Evolutionary conservation across 2,329 filamentous ascomycete genomes (phyloP).

Genomic region (Aspergillus candidus): DNA sequence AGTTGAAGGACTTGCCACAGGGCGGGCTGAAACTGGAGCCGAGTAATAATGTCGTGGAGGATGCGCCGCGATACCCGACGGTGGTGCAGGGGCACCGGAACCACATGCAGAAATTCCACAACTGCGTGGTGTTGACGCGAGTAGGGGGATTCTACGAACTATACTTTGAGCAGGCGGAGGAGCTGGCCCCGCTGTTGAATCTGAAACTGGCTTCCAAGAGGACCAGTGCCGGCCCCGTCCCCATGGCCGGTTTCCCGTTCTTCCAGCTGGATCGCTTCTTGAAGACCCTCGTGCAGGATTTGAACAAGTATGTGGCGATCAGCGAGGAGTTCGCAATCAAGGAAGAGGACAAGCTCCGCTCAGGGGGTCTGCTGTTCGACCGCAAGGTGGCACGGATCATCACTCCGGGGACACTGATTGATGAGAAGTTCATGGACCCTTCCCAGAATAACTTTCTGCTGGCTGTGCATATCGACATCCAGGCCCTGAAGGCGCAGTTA

Average conservation of each 20-base stretch:
- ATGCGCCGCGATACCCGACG: slow-evolving; percentile 66
- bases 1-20: slow-evolving; percentile 50
- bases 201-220: slow-evolving; percentile 79
- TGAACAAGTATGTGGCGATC: slow-evolving; percentile 85
- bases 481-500: slow-evolving; percentile 14
- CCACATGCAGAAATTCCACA: slow-evolving; percentile 85
- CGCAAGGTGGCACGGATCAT: slow-evolving; percentile 80
- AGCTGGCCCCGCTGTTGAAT: slow-evolving; percentile 78
- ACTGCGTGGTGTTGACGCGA: slow-evolving; percentile 84
- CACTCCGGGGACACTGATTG: slow-evolving; percentile 90
- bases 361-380: slow-evolving; percentile 75
- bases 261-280: slow-evolving; percentile 89
- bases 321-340: slow-evolving; percentile 85
- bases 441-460: slow-evolving; percentile 91
- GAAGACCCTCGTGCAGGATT: slow-evolving; percentile 85
- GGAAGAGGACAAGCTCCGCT: slow-evolving; percentile 61
- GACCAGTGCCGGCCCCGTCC: slow-evolving; percentile 68
- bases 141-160: slow-evolving; percentile 96
- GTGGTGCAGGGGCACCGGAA: slow-evolving; percentile 79
- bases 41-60: slow-evolving; percentile 39
- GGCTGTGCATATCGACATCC: slow-evolving; percentile 59
- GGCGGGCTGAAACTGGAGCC: slow-evolving; percentile 45
- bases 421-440: slow-evolving; percentile 95
- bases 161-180: slow-evolving; percentile 92
- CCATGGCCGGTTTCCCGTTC: slow-evolving; percentile 94